phyloP scores from a whole-genome alignment of 2,329 filamentous ascomycete genomes.

The Aspergillus intermedius region DNA sequence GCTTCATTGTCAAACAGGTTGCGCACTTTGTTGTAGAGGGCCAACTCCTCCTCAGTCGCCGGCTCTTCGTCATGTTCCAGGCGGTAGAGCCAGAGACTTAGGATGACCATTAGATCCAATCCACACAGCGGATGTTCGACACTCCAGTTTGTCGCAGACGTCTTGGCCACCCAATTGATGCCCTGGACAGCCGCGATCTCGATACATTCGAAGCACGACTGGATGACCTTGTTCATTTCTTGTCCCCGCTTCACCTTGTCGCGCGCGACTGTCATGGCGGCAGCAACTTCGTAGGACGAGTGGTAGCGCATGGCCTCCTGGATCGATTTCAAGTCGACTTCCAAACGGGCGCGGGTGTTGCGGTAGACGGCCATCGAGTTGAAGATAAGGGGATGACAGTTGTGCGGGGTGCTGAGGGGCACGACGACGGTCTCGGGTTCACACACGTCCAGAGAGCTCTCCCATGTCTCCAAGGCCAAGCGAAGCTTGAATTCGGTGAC shows the following conservation, averaged over 20 bases:
- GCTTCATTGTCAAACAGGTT: conserved; percentile 81
- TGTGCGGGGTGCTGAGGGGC: conserved; percentile 86
- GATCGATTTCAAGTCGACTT: conserved; percentile 91
- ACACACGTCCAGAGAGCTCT: conserved; percentile 88
- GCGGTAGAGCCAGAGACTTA: conserved; percentile 96
- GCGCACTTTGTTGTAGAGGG: conserved; percentile 62
- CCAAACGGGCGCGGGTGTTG: conserved; percentile 83
- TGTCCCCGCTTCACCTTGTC: conserved; percentile 90
- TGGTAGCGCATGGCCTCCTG: conserved; percentile 96
- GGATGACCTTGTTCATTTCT: conserved; percentile 98
- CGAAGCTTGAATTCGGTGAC: conserved; percentile 97
- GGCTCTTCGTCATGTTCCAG: conserved; percentile 98
- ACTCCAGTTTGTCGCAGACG: conserved; percentile 97
- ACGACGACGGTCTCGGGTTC: conserved; percentile 85
- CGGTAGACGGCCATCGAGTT: conserved; percentile 97
- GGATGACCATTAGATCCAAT: conserved; percentile 94
- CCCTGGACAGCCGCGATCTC: conserved; percentile 92
- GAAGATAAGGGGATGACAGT: conserved; percentile 93
- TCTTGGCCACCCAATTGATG: conserved; percentile 96
- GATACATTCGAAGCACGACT: conserved; percentile 96
- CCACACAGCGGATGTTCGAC: conserved; percentile 95
- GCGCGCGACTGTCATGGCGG: conserved; percentile 89
- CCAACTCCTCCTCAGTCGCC: conserved; percentile 36
- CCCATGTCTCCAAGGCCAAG: conserved; percentile 95
- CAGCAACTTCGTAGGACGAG: conserved; percentile 92